Percentiles rank a stretch among this genome's conserved stretches.
These are phyloP conservation scores for Pistacia integerrima DNA, from an alignment of 345 rosid species.

Conservation along the genomic window DNA sequence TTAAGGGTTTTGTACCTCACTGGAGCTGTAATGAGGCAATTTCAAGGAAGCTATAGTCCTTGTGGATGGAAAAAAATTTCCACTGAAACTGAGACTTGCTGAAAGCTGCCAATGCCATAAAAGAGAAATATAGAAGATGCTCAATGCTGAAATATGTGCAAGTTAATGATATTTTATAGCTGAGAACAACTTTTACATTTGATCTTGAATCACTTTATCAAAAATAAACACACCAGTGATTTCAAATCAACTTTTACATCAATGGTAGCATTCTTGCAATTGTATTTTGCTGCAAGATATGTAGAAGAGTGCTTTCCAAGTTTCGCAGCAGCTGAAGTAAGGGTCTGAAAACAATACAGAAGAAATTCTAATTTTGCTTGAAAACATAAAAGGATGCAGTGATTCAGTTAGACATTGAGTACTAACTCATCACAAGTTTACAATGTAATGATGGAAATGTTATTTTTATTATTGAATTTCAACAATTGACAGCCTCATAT, in stretches of 20 bases:
- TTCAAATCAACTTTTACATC: constrained; percentile 6
- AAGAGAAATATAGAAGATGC: background rate
- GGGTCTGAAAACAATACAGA: no score
- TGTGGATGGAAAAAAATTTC: background rate
- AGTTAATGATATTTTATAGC: no score
- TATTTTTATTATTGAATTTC: no score
- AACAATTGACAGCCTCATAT: no score
- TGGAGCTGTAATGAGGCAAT: constrained; percentile 14
- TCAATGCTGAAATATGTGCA: background rate
- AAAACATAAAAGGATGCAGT: no score
- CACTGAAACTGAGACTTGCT: background rate
- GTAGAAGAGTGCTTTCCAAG: no score
- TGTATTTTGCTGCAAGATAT: background rate
- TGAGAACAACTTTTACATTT: background rate
- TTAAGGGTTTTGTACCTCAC: constrained; percentile 3
- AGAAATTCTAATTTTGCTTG: no score
- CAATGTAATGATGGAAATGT: no score
- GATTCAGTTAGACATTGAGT: no score
- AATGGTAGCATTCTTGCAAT: background rate
- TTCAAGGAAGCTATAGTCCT: constrained; percentile 9
- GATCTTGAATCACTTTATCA: background rate
- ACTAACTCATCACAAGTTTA: no score
- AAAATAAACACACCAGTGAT: constrained; percentile 9
- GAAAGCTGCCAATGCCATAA: constrained; percentile 15
- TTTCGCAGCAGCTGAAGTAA: no score